Base-by-base conservation (phyloP, 2,329 filamentous ascomycete genomes). In the Colletotrichum costaricense region DNA sequence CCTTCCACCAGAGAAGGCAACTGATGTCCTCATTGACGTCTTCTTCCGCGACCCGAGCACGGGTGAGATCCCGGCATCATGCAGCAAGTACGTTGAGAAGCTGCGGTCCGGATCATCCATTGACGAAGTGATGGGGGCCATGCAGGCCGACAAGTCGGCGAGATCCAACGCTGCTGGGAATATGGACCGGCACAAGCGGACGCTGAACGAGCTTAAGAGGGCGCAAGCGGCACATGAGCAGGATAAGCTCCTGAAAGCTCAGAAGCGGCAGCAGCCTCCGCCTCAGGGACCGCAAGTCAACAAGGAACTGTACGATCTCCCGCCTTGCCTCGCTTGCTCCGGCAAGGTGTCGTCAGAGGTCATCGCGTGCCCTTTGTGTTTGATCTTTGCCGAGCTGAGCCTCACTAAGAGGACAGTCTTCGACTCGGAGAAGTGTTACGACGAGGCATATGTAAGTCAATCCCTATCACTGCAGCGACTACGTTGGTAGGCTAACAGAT, bases 171-270 rank as follows among this genome's bases (percentile, higher is more conserved):
- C 54, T 74, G 77, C 55, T 66, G 55, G 24, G 12, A 81, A 84
- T 55, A 82, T 86, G 14, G 82, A 85, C 55, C 81, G 78, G 35
- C 82, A 85, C 70, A 76, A 76, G 67, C 77, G 76, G 65, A 83
- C 85, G 11, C 78, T 88, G 3, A 84, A 87, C 68, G 86, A 88
- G 76, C 81, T 88, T 4, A 82, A 82, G 22, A 81, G 87, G 69
- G 87, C 87, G 33, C 87, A 84, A 77, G 85, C 82, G 71, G 86
- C 86, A 9, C 80, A 83, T 59, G 59, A 70, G 69, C 86, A 87
- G 80, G 86, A 87, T 77, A 86, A 84, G 76, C 82, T 78, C 22
- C 77, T 82, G 77, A 84, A 78, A 77, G 80, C 76, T 75, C 81
- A 80, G 78, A 78, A 78, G 76, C 82, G 76, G 63, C 79, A 76